Conservation (phyloP, 2,329 filamentous ascomycete species). For the Arthrinium phaeospermum region DNA sequence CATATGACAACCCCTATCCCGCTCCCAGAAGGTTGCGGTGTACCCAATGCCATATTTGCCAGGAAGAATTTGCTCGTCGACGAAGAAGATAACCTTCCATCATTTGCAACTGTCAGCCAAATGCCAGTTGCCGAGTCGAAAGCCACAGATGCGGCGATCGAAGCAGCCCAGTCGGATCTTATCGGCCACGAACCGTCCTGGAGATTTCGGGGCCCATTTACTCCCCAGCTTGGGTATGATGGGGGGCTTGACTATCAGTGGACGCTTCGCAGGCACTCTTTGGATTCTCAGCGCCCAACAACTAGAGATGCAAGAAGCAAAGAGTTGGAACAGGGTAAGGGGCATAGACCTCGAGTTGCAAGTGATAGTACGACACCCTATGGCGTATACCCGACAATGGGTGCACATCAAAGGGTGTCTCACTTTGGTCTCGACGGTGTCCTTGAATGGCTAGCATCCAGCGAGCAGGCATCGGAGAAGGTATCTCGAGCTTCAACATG, state of each 20-base stretch:
- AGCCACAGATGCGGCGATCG: slow-evolving; percentile 42
- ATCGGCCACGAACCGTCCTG: slow-evolving; percentile 34
- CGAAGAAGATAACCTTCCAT: slow-evolving; percentile 39
- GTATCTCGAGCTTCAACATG: neutral
- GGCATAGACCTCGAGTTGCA: slow-evolving; percentile 4
- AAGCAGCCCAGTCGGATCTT: slow-evolving; percentile 35
- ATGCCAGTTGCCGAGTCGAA: slow-evolving; percentile 50
- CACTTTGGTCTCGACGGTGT: slow-evolving; percentile 22
- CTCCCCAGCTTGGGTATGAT: slow-evolving; percentile 52
- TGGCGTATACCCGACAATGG: slow-evolving; percentile 23
- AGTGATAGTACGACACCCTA: slow-evolving; percentile 10
- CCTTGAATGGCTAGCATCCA: slow-evolving; percentile 19
- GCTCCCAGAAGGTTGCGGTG: slow-evolving; percentile 42
- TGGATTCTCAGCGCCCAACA: slow-evolving; percentile 27
- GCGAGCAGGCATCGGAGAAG: neutral
- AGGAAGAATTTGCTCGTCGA: slow-evolving; percentile 47
- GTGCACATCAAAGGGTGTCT: slow-evolving; percentile 14
- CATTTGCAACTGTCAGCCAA: slow-evolving; percentile 39
- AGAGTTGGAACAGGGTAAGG: neutral
- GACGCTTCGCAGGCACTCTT: slow-evolving; percentile 26
- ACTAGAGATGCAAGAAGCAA: slow-evolving; percentile 22
- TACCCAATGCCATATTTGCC: slow-evolving; percentile 52
- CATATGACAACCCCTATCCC: slow-evolving; percentile 30
- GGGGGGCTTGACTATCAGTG: slow-evolving; percentile 50
- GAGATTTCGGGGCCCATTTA: slow-evolving; percentile 50